Evolutionary conservation across 1,284 basidiomycete species (phyloP).

Genomic region (Rugiboletus extremiorientalis): DNA sequence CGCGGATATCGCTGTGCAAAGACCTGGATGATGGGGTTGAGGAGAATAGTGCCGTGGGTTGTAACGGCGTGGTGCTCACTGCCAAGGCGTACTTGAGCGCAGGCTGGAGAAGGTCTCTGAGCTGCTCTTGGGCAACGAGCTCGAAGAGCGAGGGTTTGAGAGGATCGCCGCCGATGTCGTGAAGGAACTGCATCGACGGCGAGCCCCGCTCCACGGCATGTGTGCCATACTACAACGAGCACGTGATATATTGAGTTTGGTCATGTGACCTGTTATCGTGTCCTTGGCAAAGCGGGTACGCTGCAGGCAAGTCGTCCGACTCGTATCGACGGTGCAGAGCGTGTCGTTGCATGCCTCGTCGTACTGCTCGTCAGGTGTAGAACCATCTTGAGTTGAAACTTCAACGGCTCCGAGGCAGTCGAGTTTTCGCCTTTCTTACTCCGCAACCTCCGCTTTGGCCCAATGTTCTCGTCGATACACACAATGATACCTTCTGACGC

Average conservation of each 20-base stretch:
- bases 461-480: conserved; percentile 57
- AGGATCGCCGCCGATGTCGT: conserved; percentile 67
- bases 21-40: conserved; percentile 53
- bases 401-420: background rate
- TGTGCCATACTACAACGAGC: background rate
- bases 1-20: conserved; percentile 95
- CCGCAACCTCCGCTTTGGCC: conserved; percentile 1
- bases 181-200: conserved; percentile 75
- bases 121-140: conserved; percentile 93
- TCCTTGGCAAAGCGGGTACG: no score
- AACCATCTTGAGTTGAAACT: background rate
- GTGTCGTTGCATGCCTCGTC: background rate
- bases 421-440: conserved; percentile 7
- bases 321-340: background rate
- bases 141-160: conserved; percentile 93
- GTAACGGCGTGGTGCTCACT: conserved; percentile 45
- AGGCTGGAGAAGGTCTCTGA: conserved; percentile 90
- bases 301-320: no score
- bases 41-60: background rate
- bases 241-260: conserved; percentile 30
- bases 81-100: conserved; percentile 94
- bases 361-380: no score
- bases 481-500: conserved; percentile 63
- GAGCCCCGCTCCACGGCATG: background rate
- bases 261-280: conserved; percentile 24